Evolutionary conservation across 2,329 filamentous ascomycete genomes (phyloP).

Genomic region (Knufia petricola): DNA sequence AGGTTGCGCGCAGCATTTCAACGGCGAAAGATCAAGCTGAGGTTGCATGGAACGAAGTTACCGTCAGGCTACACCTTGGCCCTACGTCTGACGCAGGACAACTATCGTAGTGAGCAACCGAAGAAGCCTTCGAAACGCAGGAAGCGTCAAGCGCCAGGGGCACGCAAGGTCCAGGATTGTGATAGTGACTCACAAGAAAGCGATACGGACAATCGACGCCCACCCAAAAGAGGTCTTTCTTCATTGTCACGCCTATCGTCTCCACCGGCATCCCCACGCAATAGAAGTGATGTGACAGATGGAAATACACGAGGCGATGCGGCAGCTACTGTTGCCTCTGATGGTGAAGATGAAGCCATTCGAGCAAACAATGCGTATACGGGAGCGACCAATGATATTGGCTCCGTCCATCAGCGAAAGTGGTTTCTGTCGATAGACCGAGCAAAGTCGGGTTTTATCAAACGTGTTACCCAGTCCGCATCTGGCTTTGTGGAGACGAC

Average conservation of each 20-base stretch:
- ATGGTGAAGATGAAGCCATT: conserved; percentile 31
- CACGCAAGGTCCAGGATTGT: neutral
- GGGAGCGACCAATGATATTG: conserved; percentile 56
- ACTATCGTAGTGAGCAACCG: conserved; percentile 30
- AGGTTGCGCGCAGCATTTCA: conserved; percentile 46
- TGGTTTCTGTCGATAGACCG: conserved; percentile 60
- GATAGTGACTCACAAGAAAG: neutral
- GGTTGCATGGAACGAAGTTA: conserved; percentile 45
- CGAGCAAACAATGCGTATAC: conserved; percentile 55
- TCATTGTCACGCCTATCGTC: conserved; percentile 18
- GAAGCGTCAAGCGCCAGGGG: neutral
- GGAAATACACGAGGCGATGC: neutral
- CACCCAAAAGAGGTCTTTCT: conserved; percentile 11
- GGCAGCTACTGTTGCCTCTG: conserved; percentile 7
- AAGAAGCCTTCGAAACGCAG: conserved; percentile 13
- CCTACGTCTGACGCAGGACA: conserved; percentile 41
- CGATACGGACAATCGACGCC: neutral
- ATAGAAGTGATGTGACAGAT: neutral
- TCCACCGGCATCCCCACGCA: conserved; percentile 11
- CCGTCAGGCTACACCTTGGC: conserved; percentile 46
- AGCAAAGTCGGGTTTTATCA: conserved; percentile 46
- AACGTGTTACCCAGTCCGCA: neutral
- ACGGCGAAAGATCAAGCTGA: conserved; percentile 47
- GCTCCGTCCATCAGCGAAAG: conserved; percentile 55
- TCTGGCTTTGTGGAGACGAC: conserved; percentile 3